Percentiles rank a stretch among this genome's conserved stretches.
Conservation (phyloP, 2,329 filamentous ascomycete species). For the Ampelomyces quisqualis region DNA sequence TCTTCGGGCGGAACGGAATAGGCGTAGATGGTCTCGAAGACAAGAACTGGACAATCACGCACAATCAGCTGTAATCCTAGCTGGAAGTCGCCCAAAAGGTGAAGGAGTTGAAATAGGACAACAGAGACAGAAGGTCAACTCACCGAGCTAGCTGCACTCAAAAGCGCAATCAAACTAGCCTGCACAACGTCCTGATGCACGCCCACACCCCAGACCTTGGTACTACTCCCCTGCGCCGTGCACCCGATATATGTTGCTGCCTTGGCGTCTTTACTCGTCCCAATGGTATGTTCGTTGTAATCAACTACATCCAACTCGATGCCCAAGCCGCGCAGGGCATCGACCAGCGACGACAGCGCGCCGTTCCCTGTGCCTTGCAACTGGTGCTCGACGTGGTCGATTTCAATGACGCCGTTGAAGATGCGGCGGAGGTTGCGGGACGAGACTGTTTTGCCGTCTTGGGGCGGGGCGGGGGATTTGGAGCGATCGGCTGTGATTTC, state of each 20-base stretch:
- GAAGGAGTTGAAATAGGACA: too few relatives aligned
- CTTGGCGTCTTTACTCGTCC: slow-evolving; percentile 76
- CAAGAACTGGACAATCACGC: slow-evolving; percentile 60
- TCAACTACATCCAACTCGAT: slow-evolving; percentile 88
- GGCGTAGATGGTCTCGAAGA: slow-evolving; percentile 69
- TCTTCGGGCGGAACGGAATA: slow-evolving; percentile 60
- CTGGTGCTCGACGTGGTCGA: slow-evolving; percentile 77
- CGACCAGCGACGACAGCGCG: slow-evolving; percentile 83
- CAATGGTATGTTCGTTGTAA: slow-evolving; percentile 96
- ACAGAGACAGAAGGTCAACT: too few relatives aligned
- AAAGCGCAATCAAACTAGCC: slow-evolving; percentile 79
- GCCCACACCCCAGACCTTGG: slow-evolving; percentile 85
- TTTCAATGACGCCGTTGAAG: slow-evolving; percentile 80
- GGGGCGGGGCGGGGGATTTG: slow-evolving; percentile 67
- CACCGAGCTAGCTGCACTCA: slow-evolving; percentile 84
- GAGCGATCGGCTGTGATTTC: slow-evolving; percentile 84
- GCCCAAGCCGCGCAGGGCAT: slow-evolving; percentile 74
- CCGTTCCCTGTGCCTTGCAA: slow-evolving; percentile 83
- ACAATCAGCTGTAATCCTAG: too few relatives aligned
- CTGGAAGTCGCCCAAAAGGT: too few relatives aligned
- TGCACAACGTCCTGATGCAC: slow-evolving; percentile 92
- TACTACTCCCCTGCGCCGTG: slow-evolving; percentile 63
- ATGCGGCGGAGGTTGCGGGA: slow-evolving; percentile 76
- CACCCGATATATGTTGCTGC: slow-evolving; percentile 97
- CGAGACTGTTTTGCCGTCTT: slow-evolving; percentile 69